A percentile compares a stretch with the other conserved stretches of the same genome.
phyloP scores from a whole-genome alignment of 2,329 filamentous ascomycete species.

The Westerdykella sp. region DNA sequence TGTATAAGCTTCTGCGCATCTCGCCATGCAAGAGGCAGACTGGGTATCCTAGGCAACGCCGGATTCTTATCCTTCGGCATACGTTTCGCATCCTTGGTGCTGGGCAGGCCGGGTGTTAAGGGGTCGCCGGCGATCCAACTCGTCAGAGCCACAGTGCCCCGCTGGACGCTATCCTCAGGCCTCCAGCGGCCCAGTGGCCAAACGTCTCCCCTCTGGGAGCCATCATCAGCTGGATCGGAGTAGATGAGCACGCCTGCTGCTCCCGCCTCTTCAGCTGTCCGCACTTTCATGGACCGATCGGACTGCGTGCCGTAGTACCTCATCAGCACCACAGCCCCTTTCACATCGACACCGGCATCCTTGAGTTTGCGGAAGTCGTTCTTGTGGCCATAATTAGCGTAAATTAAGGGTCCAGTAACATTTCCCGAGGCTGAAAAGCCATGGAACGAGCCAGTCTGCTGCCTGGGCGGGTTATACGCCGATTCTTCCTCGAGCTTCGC shows the following conservation, averaged over 20 bases:
- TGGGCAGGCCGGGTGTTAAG: constrained; percentile 83
- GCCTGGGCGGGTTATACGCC: constrained; percentile 52
- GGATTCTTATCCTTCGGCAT: constrained; percentile 63
- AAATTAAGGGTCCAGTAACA: constrained; percentile 78
- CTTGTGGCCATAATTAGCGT: constrained; percentile 83
- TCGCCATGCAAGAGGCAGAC: constrained; percentile 81
- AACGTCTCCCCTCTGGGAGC: constrained; percentile 64
- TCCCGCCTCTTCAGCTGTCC: constrained; percentile 79
- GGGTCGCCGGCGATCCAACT: constrained; percentile 84
- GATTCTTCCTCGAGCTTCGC: constrained; percentile 78
- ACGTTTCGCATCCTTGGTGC: constrained; percentile 58
- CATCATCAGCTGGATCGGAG: constrained; percentile 81
- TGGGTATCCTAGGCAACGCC: constrained; percentile 77
- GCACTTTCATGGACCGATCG: constrained; percentile 75
- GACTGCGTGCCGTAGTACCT: constrained; percentile 69
- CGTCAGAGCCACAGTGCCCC: constrained; percentile 72
- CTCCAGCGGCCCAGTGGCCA: constrained; percentile 75
- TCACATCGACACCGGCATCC: constrained; percentile 64
- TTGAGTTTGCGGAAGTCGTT: constrained; percentile 72
- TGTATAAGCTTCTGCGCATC: constrained; percentile 77
- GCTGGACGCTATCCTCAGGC: constrained; percentile 74
- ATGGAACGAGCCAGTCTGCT: constrained; percentile 75
- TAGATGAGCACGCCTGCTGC: constrained; percentile 87
- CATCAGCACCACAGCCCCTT: constrained; percentile 78
- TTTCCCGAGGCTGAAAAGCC: constrained; percentile 83